Conservation (phyloP, 129 eudicot genomes). For the Kitagawia praeruptora region DNA sequence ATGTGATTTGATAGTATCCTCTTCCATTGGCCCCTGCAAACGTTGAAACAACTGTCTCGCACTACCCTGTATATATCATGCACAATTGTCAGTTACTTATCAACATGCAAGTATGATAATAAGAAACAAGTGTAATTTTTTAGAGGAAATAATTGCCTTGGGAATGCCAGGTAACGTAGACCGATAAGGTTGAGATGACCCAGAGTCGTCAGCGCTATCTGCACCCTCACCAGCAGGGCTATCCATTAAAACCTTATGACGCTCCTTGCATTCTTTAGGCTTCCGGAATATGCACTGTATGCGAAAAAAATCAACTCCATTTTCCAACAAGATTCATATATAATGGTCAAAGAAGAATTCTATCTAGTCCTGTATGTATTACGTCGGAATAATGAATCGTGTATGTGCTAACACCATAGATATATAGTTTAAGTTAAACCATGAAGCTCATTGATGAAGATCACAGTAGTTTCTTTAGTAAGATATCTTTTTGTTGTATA, state of each 20-base stretch:
- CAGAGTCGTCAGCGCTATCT: slow-evolving; percentile 93
- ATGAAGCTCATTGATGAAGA: not conserved
- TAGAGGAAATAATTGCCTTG: slow-evolving; percentile 35
- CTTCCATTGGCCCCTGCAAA: slow-evolving; percentile 94
- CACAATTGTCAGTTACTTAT: slow-evolving; percentile 12
- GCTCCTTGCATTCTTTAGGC: slow-evolving; percentile 81
- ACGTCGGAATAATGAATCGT: not conserved
- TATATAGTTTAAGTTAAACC: not conserved
- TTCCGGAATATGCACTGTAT: slow-evolving; percentile 76
- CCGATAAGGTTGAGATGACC: slow-evolving; percentile 84
- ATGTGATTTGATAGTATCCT: slow-evolving; percentile 78
- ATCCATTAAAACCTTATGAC: slow-evolving; percentile 73
- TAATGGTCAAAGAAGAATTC: not conserved
- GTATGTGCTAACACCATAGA: not conserved
- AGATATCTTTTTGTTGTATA: not conserved
- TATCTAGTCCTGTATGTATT: not conserved
- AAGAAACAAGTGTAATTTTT: not conserved
- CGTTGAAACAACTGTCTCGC: slow-evolving; percentile 89
- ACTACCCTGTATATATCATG: slow-evolving; percentile 61
- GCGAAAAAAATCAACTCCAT: slow-evolving; percentile 12
- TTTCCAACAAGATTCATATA: slow-evolving; percentile 5
- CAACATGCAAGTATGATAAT: not conserved
- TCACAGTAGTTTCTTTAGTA: not conserved
- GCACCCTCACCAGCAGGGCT: slow-evolving; percentile 73
- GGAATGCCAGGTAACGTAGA: slow-evolving; percentile 97